Evolutionary conservation across 2,329 filamentous ascomycete species (phyloP).

Genomic region (Diaporthe sp.): DNA sequence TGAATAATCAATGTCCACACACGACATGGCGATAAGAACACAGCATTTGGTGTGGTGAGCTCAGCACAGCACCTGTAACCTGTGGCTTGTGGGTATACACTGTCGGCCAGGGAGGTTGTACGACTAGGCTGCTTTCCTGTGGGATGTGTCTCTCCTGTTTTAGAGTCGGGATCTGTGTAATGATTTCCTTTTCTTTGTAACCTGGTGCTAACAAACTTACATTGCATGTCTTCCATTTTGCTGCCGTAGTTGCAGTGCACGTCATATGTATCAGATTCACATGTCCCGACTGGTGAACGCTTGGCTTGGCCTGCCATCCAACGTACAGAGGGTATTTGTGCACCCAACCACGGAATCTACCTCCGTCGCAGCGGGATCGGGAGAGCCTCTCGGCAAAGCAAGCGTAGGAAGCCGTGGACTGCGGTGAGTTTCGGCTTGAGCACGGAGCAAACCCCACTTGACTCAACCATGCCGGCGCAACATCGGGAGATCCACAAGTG

Average conservation of each 20-base stretch:
- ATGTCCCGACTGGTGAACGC: not conserved
- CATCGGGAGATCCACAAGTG: conserved; percentile 34
- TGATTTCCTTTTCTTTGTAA: not conserved
- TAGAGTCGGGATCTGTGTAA: not conserved
- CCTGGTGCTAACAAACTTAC: not conserved
- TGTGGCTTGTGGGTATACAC: not conserved
- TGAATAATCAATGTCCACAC: not conserved
- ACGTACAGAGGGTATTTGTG: not conserved
- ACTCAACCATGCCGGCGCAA: conserved; percentile 30
- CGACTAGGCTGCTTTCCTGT: not conserved
- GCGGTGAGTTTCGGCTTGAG: conserved; percentile 20
- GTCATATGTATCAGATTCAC: not conserved
- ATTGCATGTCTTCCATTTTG: not conserved
- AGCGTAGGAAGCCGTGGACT: conserved; percentile 2
- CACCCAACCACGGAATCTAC: not conserved
- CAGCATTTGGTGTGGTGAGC: not conserved
- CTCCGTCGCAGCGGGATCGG: not conserved
- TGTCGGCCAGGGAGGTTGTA: not conserved
- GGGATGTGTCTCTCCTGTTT: not conserved
- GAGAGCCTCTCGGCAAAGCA: conserved; percentile 1
- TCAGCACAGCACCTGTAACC: not conserved
- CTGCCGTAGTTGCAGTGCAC: not conserved
- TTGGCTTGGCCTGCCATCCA: not conserved
- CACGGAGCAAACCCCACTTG: not conserved
- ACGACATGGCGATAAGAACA: not conserved